Conservation (phyloP, 148 eudicot genomes). For the Silene uniflora region DNA sequence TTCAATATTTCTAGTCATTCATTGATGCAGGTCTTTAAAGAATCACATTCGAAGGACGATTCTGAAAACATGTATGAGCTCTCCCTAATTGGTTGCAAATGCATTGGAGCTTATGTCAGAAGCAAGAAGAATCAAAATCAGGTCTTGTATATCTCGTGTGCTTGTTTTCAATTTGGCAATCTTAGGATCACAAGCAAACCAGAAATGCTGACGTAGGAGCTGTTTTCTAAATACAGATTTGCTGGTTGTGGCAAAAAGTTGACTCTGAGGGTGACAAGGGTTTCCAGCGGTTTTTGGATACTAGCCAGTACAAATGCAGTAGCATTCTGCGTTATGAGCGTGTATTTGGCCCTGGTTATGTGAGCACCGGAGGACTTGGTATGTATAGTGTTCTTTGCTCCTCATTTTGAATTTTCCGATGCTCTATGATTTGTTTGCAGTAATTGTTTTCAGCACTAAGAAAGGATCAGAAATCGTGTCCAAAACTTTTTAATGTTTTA, state of each 20-base stretch:
- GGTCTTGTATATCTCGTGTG: conserved; percentile 34
- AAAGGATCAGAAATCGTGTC: neutral
- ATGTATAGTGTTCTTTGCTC: conserved; percentile 21
- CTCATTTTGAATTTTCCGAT: neutral
- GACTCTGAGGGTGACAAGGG: conserved; percentile 70
- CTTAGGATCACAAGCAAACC: neutral
- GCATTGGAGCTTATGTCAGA: conserved; percentile 95
- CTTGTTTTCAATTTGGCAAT: neutral
- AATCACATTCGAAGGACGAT: conserved; percentile 50
- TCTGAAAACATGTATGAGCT: conserved; percentile 81
- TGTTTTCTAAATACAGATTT: conserved; percentile 53
- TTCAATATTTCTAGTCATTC: conserved; percentile 7
- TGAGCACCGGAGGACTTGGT: conserved; percentile 99
- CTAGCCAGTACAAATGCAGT: conserved; percentile 78
- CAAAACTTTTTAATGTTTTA: neutral
- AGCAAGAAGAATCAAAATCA: conserved; percentile 98
- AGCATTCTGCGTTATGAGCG: conserved; percentile 92
- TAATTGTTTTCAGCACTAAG: neutral
- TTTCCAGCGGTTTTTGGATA: conserved; percentile 89
- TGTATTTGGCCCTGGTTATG: conserved; percentile 88
- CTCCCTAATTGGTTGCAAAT: conserved; percentile 77
- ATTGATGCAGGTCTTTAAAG: conserved; percentile 71
- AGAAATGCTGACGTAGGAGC: neutral
- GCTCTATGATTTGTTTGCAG: neutral
- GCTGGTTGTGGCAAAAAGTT: conserved; percentile 97